Base-by-base conservation (phyloP, 202 grass and related monocot species). In the Saccharum hybrid region DNA sequence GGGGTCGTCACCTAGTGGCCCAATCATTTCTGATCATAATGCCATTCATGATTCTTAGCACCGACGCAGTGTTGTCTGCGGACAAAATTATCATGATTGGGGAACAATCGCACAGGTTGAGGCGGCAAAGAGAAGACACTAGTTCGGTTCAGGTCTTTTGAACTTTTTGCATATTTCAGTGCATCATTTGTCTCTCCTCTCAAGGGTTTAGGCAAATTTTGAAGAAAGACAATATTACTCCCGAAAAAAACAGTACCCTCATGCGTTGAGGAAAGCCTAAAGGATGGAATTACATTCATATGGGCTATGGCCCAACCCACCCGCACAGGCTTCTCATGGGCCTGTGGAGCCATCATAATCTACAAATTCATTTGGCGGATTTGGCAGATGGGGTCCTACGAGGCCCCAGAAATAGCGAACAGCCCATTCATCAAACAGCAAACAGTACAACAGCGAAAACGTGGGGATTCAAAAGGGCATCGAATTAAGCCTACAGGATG, bases 61-160 rank as follows among this genome's bases (percentile, higher is more conserved):
- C 51, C 30, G 54, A 82, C 54, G 33, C 7, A 36, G 8, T 22
- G 54, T 10, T 59, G 54, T 1, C 7, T 7, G 8, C 54, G 1
- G n/a, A 59, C 54, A 59, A 59, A 57, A 56, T 68, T 75, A 68
- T 30, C 61, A 68, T 82, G 85, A 42, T 48, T 76, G 38, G 60
- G 11, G 1, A 76, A 49, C 16, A 68, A 1, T n/a, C 6, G 8
- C 19, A 39, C 49, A 22, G 59, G 49, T 14, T 69, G 38, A 33
- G 7, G 19, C 14, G 11, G 10, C 30, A 5, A 63, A 82, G 66
- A 70, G 33, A 70, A 26, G n/a, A 21, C 19, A 49, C 5, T 38
- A 74, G 10, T 14, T 74, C 13, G 4, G 8, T 18, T 43, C 4
- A 18, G 19, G 3, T 31, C 16, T 5, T 21, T 33, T 18, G 1